Evolutionary conservation across 1,139 yeast species (phyloP).

Genomic region (Kurtzmaniella quercitrusa): DNA sequence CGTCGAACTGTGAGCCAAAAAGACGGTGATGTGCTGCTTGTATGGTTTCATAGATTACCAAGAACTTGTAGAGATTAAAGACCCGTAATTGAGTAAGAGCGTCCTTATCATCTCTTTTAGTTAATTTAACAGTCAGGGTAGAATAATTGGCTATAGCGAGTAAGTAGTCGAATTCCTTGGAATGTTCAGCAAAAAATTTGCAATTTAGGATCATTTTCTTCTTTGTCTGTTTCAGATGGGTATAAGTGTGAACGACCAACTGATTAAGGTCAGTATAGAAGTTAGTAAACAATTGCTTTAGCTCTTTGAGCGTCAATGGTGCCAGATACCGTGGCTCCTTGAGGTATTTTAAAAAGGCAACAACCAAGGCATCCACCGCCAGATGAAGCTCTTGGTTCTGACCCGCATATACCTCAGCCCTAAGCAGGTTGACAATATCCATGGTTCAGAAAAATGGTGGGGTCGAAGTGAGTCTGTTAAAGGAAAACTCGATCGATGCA

Average conservation of each 20-base stretch:
- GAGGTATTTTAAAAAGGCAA: conserved; percentile 32
- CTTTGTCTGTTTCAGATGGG: conserved; percentile 38
- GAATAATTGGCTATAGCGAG: conserved; percentile 45
- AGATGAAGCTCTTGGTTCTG: conserved; percentile 11
- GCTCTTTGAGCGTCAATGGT: conserved; percentile 35
- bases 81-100: conserved; percentile 39
- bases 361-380: conserved; percentile 21
- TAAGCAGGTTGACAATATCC: neutral
- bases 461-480: neutral
- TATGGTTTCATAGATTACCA: conserved; percentile 29
- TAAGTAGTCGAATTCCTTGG: conserved; percentile 36
- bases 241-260: conserved; percentile 29
- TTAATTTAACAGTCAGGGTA: conserved; percentile 34
- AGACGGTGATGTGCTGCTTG: conserved; percentile 32
- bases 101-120: conserved; percentile 33
- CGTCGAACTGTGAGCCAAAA: conserved; percentile 21
- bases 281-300: conserved; percentile 28
- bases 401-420: neutral
- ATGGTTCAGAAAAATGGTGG: neutral
- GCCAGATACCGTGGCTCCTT: conserved; percentile 44
- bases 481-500: conserved; percentile 1
- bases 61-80: conserved; percentile 39
- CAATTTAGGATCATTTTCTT: conserved; percentile 34
- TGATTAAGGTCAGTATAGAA: conserved; percentile 39
- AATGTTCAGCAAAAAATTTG: conserved; percentile 25